Conservation (phyloP, 2,329 filamentous ascomycete species). For the Atkinsonella hypoxylon region DNA sequence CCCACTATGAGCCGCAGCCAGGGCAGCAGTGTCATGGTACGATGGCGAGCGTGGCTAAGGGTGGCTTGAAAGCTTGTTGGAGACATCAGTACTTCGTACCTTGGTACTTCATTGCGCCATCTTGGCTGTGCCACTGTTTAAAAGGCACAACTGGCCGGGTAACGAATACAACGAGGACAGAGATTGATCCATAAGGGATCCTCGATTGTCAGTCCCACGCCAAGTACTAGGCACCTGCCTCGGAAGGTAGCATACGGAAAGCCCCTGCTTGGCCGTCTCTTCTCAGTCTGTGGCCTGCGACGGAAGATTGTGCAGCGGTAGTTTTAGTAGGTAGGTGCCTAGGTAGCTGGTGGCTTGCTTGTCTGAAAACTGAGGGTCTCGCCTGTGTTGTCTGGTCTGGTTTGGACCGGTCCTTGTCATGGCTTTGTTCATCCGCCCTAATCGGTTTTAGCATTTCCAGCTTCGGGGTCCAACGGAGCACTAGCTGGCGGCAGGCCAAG, state of each 20-base stretch:
- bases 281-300: background rate
- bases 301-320: constrained; percentile 1
- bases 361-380: background rate
- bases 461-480: background rate
- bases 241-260: too few species aligned
- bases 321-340: too few species aligned
- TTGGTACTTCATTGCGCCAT: background rate
- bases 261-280: too few species aligned
- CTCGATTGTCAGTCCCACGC: background rate
- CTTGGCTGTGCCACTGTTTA: background rate
- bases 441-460: background rate
- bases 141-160: background rate
- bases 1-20: background rate
- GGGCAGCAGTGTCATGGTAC: background rate
- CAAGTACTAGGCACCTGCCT: background rate
- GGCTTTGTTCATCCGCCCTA: constrained; percentile 1
- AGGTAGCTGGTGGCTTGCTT: too few species aligned
- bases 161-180: background rate
- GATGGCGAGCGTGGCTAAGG: background rate
- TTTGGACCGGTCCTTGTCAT: background rate
- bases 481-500: background rate
- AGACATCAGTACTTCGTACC: background rate
- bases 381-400: background rate
- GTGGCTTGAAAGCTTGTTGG: background rate
- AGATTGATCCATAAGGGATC: too few species aligned